These are phyloP conservation scores for Fraxinus floribunda DNA, from an alignment of 305 asterid genomes.

Conservation along the genomic window DNA sequence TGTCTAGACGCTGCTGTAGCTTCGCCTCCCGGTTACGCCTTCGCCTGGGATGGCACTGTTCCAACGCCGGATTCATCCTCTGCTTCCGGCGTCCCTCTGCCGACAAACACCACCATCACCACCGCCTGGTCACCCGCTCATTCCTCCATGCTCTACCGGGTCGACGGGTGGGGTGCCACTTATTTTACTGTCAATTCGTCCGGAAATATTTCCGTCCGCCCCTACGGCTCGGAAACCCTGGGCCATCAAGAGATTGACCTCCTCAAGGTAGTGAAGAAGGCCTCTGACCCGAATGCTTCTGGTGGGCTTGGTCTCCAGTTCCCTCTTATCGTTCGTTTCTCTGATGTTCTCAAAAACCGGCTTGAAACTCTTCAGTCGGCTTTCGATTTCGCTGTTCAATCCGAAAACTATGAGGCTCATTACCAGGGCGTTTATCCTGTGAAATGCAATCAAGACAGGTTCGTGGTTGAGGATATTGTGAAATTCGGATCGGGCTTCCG, in stretches of 20 bases:
- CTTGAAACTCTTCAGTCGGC: slow-evolving; percentile 74
- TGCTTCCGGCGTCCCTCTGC: slow-evolving; percentile 31
- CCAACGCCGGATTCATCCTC: slow-evolving; percentile 44
- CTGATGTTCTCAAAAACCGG: slow-evolving; percentile 76
- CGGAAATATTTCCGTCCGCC: slow-evolving; percentile 76
- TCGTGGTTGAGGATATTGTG: slow-evolving; percentile 83
- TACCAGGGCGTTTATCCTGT: slow-evolving; percentile 98
- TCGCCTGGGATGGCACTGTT: slow-evolving; percentile 59
- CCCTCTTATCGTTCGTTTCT: slow-evolving; percentile 78
- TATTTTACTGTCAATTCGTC: slow-evolving; percentile 71
- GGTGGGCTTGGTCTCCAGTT: slow-evolving; percentile 87
- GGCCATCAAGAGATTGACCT: slow-evolving; percentile 89
- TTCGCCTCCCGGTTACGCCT: slow-evolving; percentile 58
- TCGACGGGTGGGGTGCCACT: slow-evolving; percentile 93
- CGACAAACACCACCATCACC: slow-evolving; percentile 28
- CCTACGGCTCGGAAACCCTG: slow-evolving; percentile 62
- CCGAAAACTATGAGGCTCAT: slow-evolving; percentile 64
- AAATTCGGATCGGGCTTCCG: slow-evolving; percentile 73
- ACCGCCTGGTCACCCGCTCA: slow-evolving; percentile 69
- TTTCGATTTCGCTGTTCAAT: slow-evolving; percentile 60
- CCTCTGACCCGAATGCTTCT: slow-evolving; percentile 54
- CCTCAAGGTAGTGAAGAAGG: slow-evolving; percentile 80
- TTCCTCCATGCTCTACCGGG: slow-evolving; percentile 62
- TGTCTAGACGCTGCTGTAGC: slow-evolving; percentile 64
- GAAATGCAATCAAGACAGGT: slow-evolving; percentile 86